phyloP scores from a whole-genome alignment of 768 basidiomycete genomes.

The Russula sp. region DNA sequence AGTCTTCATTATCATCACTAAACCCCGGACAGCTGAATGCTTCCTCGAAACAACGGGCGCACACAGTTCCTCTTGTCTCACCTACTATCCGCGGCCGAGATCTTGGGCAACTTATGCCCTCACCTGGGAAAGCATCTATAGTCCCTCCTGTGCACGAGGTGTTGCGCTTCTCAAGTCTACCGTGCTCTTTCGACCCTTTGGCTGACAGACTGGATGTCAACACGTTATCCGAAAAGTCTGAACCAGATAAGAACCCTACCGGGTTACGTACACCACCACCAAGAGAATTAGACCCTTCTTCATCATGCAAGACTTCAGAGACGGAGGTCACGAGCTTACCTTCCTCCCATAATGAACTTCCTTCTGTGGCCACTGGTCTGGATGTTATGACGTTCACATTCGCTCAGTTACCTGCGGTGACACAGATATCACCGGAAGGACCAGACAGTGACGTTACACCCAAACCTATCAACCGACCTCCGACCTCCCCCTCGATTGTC shows the following conservation, averaged over 20 bases:
- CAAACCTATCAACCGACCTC: neutral
- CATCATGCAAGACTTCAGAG: neutral
- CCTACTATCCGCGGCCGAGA: constrained; percentile 6
- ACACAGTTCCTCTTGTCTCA: constrained; percentile 16
- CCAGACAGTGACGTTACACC: constrained; percentile 5
- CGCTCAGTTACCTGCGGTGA: neutral
- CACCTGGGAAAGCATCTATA: constrained; percentile 2
- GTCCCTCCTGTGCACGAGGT: constrained; percentile 10
- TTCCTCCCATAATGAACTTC: too few species aligned
- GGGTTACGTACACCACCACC: neutral
- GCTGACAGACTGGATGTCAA: neutral
- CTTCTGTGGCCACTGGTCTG: neutral
- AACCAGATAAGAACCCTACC: neutral
- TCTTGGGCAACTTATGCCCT: constrained; percentile 12
- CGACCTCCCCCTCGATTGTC: neutral
- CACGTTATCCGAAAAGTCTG: neutral
- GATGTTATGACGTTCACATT: neutral
- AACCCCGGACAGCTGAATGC: neutral
- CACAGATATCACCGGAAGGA: neutral
- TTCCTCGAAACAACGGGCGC: constrained; percentile 13
- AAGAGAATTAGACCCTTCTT: neutral
- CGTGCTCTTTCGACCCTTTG: constrained; percentile 1
- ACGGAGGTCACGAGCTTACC: neutral
- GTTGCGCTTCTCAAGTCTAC: constrained; percentile 21
- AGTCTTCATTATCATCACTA: neutral